Percentiles rank a stretch among this genome's conserved stretches.
Evolutionary conservation across 2,329 filamentous ascomycete genomes (phyloP).

Genomic region (Fusarium coicis): DNA sequence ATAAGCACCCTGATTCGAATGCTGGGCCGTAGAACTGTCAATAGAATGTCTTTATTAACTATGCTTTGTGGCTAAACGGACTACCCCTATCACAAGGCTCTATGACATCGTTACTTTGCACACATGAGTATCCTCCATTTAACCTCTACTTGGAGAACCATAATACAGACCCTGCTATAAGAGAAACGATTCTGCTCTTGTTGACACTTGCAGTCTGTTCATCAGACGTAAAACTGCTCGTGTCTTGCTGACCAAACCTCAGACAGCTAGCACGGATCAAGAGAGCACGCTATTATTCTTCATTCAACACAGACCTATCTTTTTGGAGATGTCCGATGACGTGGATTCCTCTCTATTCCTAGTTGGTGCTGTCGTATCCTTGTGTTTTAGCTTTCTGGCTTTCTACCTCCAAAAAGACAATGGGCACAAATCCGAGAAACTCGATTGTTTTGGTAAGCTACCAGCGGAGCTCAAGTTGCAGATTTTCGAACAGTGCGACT

Average conservation of each 20-base stretch:
- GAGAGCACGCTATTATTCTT: too few species aligned
- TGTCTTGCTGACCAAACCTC: too few species aligned
- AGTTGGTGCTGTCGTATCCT: too few species aligned
- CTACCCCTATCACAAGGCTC: background rate
- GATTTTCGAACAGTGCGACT: background rate
- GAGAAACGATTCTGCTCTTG: background rate
- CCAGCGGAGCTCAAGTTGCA: background rate
- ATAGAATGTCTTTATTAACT: background rate
- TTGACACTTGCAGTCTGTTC: background rate
- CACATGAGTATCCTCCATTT: background rate
- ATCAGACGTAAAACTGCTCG: rapidly evolving
- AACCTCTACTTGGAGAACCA: background rate
- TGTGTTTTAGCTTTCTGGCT: background rate
- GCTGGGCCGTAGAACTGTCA: rapidly evolving
- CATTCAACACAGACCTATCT: background rate
- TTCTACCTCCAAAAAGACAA: too few species aligned
- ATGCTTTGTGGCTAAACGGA: rapidly evolving
- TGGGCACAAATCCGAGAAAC: rapidly evolving
- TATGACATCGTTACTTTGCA: background rate
- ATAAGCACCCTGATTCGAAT: background rate
- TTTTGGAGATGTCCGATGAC: background rate
- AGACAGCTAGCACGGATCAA: background rate
- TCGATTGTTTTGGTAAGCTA: background rate
- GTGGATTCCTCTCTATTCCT: background rate
- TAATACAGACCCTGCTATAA: background rate